phyloP scores from a whole-genome alignment of 2,329 filamentous ascomycete genomes.

The Colletotrichum lindemuthianum region DNA sequence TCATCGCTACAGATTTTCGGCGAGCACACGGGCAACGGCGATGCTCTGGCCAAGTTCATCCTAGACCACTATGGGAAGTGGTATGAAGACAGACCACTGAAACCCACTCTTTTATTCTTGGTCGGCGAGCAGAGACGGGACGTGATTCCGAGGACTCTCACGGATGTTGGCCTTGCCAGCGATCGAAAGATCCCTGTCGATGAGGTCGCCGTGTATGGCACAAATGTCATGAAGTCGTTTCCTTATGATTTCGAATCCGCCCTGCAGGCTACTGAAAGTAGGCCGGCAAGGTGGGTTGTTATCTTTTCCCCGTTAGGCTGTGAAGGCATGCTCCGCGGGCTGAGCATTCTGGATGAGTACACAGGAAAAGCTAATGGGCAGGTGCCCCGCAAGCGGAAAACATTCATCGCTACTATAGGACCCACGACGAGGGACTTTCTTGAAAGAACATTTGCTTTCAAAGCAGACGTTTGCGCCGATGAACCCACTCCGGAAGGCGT shows the following conservation, averaged over 20 bases:
- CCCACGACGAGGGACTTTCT: conserved; percentile 89
- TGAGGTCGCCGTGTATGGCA: conserved; percentile 88
- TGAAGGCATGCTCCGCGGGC: conserved; percentile 65
- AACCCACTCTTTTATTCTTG: conserved; percentile 81
- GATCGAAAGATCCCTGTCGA: conserved; percentile 71
- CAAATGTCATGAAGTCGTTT: conserved; percentile 84
- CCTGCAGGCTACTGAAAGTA: conserved; percentile 56
- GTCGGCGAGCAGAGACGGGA: conserved; percentile 92
- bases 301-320: conserved; percentile 77
- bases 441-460: conserved; percentile 68
- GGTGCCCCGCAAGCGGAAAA: conserved; percentile 49
- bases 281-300: conserved; percentile 73
- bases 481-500: conserved; percentile 86
- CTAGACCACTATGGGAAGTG: conserved; percentile 76
- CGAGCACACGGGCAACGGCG: conserved; percentile 85
- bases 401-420: conserved; percentile 86
- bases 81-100: conserved; percentile 54
- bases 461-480: conserved; percentile 82
- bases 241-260: conserved; percentile 68
- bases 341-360: conserved; percentile 61
- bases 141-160: conserved; percentile 85
- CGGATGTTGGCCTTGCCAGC: conserved; percentile 61
- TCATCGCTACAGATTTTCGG: conserved; percentile 75
- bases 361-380: conserved; percentile 51
- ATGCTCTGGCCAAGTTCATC: conserved; percentile 81